phyloP scores from a whole-genome alignment of 2,329 filamentous ascomycete species.

The Trichophyton mentagrophytes region DNA sequence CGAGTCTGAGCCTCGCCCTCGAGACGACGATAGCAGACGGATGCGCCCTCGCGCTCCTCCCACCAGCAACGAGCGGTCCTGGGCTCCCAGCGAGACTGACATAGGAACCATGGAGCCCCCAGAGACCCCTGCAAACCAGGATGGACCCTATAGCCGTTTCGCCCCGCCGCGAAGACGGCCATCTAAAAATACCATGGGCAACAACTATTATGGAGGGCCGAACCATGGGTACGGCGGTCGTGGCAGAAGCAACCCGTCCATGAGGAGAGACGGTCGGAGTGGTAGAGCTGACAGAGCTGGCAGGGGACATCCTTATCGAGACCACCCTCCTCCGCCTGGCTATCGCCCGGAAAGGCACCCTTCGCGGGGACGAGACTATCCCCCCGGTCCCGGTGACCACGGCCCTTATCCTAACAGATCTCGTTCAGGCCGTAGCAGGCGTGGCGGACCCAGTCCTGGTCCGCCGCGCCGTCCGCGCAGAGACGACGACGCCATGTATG shows the following conservation, averaged over 20 bases:
- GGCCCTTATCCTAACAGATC: background rate
- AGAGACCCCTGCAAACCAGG: slow-evolving; percentile 19
- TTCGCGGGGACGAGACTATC: background rate
- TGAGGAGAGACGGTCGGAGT: background rate
- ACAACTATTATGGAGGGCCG: slow-evolving; percentile 12
- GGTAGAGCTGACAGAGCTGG: slow-evolving; percentile 25
- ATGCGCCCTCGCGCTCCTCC: slow-evolving; percentile 24
- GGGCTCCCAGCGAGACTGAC: slow-evolving; percentile 9
- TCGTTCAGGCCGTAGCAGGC: slow-evolving; percentile 17
- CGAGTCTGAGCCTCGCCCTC: slow-evolving; percentile 15
- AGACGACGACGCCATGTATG: background rate
- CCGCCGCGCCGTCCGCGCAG: slow-evolving; percentile 4
- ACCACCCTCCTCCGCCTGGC: slow-evolving; percentile 34
- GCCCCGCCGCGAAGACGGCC: slow-evolving; percentile 44
- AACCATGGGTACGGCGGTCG: slow-evolving; percentile 33
- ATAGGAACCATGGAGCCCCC: slow-evolving; percentile 22
- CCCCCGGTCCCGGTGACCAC: background rate
- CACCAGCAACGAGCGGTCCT: background rate
- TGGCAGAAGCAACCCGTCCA: slow-evolving; percentile 18
- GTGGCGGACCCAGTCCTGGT: slow-evolving; percentile 17
- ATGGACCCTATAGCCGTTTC: slow-evolving; percentile 31
- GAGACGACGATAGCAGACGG: slow-evolving; percentile 32
- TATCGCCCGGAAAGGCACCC: slow-evolving; percentile 27
- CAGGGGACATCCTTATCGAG: slow-evolving; percentile 29
- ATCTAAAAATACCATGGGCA: slow-evolving; percentile 28